phyloP scores from a whole-genome alignment of 805 yeast genomes.

The Pichia paraexigua region DNA sequence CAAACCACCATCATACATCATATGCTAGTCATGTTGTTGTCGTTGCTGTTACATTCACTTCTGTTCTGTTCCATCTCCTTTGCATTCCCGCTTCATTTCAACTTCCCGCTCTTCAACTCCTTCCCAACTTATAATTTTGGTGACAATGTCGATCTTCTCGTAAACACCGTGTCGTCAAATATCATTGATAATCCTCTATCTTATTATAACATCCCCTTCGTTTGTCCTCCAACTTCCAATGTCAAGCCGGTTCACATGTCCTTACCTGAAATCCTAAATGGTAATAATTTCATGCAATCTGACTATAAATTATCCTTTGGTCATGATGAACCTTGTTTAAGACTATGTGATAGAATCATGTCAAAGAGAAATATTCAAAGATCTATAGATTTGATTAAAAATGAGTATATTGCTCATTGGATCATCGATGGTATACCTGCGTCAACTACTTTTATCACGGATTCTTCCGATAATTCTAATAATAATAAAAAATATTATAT shows the following conservation, averaged over 20 bases:
- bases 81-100: background rate
- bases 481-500: constrained; percentile 54
- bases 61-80: background rate
- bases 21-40: too few relatives aligned
- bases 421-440: constrained; percentile 77
- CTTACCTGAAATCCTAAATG: constrained; percentile 68
- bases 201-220: constrained; percentile 71
- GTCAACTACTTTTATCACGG: constrained; percentile 69
- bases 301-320: constrained; percentile 60
- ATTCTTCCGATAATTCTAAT: constrained; percentile 38
- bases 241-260: constrained; percentile 61
- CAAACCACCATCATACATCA: too few relatives aligned
- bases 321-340: constrained; percentile 54
- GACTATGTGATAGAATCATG: constrained; percentile 62
- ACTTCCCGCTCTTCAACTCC: constrained; percentile 19
- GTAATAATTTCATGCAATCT: constrained; percentile 73
- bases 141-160: constrained; percentile 59
- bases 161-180: constrained; percentile 74
- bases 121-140: constrained; percentile 37
- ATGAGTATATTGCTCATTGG: constrained; percentile 81
- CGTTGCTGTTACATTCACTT: background rate
- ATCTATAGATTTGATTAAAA: constrained; percentile 54
- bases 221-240: constrained; percentile 56
- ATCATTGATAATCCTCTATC: constrained; percentile 69
- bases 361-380: constrained; percentile 40